Evolutionary conservation across 2,329 filamentous ascomycete genomes (phyloP).

Genomic region (Penicillium sp.): DNA sequence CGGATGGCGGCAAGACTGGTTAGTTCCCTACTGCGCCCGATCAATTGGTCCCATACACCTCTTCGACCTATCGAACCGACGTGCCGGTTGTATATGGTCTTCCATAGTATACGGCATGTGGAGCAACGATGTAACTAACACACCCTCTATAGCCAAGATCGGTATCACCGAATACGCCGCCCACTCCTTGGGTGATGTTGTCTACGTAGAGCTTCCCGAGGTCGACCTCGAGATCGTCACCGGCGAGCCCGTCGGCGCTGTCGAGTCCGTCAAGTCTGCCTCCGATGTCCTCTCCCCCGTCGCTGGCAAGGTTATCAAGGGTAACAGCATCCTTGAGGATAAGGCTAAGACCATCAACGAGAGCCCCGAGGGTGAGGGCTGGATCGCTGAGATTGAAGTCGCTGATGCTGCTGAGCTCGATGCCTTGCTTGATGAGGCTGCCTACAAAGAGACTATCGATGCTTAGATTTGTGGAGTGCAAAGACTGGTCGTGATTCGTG

Average conservation of each 20-base stretch:
- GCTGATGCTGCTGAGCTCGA: conserved; percentile 70
- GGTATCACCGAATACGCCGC: conserved; percentile 93
- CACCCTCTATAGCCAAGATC: conserved; percentile 55
- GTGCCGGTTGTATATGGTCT: neutral
- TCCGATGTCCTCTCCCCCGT: conserved; percentile 93
- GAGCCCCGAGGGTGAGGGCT: conserved; percentile 84
- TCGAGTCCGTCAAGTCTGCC: conserved; percentile 98
- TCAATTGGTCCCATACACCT: conserved; percentile 1
- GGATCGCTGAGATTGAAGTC: conserved; percentile 87
- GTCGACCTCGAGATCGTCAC: conserved; percentile 65
- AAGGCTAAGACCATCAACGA: conserved; percentile 86
- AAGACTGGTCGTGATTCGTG: conserved; percentile 21
- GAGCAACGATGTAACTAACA: conserved; percentile 7
- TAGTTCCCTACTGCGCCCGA: conserved; percentile 3
- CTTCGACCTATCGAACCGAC: neutral
- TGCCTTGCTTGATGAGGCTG: conserved; percentile 70
- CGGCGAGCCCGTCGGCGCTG: conserved; percentile 86
- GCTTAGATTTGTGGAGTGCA: conserved; percentile 42
- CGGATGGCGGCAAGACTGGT: conserved; percentile 76
- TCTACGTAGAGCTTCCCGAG: conserved; percentile 91
- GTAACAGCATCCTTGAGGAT: conserved; percentile 75
- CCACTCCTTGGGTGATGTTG: conserved; percentile 89
- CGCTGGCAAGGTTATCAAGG: conserved; percentile 69
- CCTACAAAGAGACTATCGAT: conserved; percentile 72
- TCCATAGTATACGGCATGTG: neutral